phyloP scores from a whole-genome alignment of 1,139 yeast species.

The Meyerozyma guilliermondii region DNA sequence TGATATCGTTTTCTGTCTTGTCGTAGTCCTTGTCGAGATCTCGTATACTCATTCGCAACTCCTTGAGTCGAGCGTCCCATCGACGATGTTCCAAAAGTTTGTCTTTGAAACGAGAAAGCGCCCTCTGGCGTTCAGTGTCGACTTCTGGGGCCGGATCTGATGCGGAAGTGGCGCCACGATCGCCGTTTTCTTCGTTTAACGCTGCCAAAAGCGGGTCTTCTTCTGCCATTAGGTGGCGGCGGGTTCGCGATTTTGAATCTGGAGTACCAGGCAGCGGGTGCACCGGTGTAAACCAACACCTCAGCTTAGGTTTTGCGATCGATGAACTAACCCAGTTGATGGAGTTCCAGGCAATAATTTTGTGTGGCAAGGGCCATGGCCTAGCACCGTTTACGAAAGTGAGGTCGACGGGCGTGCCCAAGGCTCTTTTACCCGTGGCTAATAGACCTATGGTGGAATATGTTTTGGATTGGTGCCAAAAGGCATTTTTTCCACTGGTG shows the following conservation, averaged over 20 bases:
- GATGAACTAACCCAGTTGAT: no score
- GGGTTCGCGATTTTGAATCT: constrained; percentile 51
- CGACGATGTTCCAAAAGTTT: constrained; percentile 89
- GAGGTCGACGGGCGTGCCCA: constrained; percentile 59
- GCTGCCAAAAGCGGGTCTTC: constrained; percentile 72
- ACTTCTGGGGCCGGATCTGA: constrained; percentile 23
- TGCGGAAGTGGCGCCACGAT: constrained; percentile 2
- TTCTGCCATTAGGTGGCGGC: constrained; percentile 23
- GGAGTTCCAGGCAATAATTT: constrained; percentile 90
- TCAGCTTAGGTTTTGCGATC: no score
- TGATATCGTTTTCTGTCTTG: constrained; percentile 94
- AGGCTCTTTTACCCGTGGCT: constrained; percentile 85
- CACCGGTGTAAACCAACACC: constrained; percentile 1
- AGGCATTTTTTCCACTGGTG: constrained; percentile 66
- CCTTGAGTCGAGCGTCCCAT: constrained; percentile 90
- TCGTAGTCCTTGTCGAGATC: constrained; percentile 81
- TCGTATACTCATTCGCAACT: constrained; percentile 76
- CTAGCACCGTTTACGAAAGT: constrained; percentile 67
- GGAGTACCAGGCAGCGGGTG: no score
- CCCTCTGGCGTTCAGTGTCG: constrained; percentile 76
- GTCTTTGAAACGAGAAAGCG: constrained; percentile 74
- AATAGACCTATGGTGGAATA: constrained; percentile 87
- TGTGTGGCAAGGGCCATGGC: constrained; percentile 79
- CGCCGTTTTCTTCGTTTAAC: constrained; percentile 29
- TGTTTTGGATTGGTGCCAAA: constrained; percentile 89